These are phyloP conservation scores for Trichoderma koningiopsis DNA, from an alignment of 2,329 filamentous ascomycete species.

Conservation along the genomic window DNA sequence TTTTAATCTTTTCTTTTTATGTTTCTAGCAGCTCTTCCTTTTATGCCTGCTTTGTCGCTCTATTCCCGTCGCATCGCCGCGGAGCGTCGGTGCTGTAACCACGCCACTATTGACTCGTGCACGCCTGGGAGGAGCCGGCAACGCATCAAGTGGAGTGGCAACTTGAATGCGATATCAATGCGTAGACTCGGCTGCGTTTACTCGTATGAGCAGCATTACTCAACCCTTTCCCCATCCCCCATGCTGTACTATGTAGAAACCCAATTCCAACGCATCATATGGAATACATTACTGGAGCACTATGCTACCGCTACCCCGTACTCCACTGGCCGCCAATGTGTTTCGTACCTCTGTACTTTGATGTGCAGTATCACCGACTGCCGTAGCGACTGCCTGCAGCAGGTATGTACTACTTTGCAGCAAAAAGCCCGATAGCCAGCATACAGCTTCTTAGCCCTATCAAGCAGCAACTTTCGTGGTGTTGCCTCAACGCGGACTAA, in stretches of 20 bases:
- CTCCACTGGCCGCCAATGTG: not conserved
- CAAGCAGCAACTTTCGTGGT: not conserved
- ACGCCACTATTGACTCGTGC: slow-evolving; percentile 19
- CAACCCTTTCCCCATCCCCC: not conserved
- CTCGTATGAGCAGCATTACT: not conserved
- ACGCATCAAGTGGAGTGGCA: slow-evolving; percentile 5
- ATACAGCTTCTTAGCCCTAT: not conserved
- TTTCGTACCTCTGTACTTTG: not conserved
- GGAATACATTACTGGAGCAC: not conserved
- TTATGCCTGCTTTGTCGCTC: not conserved
- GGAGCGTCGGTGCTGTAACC: not conserved
- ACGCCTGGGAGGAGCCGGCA: not conserved
- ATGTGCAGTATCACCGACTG: not conserved
- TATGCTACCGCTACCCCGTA: not conserved
- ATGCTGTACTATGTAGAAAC: not conserved
- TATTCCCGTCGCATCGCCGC: slow-evolving; percentile 12
- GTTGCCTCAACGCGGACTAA: not conserved
- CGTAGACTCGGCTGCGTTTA: not conserved
- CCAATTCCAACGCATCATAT: not conserved
- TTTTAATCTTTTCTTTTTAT: not conserved
- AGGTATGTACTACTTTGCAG: not conserved
- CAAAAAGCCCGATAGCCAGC: not conserved
- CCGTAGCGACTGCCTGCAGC: not conserved
- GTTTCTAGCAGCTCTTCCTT: not conserved
- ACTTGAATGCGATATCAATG: slow-evolving; percentile 2